Base-by-base conservation (phyloP, 1,139 yeast genomes). In the Saccharomyces pastorianus region DNA sequence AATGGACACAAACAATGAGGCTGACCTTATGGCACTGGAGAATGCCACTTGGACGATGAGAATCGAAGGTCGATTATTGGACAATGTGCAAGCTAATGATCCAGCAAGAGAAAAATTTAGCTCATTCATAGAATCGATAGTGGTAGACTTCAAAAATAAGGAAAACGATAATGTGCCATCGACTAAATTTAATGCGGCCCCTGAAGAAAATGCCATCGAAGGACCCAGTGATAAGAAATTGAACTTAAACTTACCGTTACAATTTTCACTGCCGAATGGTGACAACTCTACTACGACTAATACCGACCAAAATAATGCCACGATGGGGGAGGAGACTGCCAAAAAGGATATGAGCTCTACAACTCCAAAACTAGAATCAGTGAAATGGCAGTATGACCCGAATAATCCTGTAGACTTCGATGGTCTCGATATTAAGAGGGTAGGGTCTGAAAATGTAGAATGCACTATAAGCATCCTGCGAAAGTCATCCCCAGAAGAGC, bases 21-120 rank as follows among this genome's bases (percentile, higher is more conserved):
- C 60, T 27, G 52, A 61, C 69, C 50, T 29, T 14, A 64, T 56
- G 63, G 67, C 62, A 66, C 63, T 52, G 34, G 46, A 49, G 20
- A 49, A 48, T 47, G 51, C 64, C 4, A 59, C 81, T 5, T 93
- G 97, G 97, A 87, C 95, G 0, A 76, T 93, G 61, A 78, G 96
- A 55, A 81, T 93, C 25, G 98, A 93, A 71, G 99, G 99, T 9
- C 76, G 90, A 54, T 73, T 88, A 38, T 74, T 91, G 44, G 75
- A 80, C 59, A 78, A 75, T 47, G 73, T 67, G 49, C 67, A 64
- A 23, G 71, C 70, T 1, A 72, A 71, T 13, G 71, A 73, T 44
- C 75, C 80, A 0, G 60, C 63, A 3, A 75, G 84, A 61, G 75
- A 77, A 38, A 82, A 85, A 64, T 89, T 93, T 70, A 85, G 95